These are phyloP conservation scores for Podospora australis DNA, from an alignment of 495 filamentous ascomycete species.

Conservation along the genomic window DNA sequence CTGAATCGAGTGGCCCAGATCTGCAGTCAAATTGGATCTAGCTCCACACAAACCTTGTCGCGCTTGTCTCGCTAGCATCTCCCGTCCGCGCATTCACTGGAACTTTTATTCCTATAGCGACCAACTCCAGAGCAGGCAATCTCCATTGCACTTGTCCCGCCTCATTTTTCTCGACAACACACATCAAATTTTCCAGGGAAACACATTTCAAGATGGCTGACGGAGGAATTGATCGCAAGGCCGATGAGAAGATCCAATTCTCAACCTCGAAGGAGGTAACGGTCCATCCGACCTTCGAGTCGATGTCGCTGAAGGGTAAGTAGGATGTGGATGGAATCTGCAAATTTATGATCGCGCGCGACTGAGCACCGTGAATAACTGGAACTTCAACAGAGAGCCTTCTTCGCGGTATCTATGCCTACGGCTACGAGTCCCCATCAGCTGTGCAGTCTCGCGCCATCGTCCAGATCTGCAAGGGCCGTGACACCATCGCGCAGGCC, in stretches of 20 bases:
- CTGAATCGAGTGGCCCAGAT: too few relatives aligned
- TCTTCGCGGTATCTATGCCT: conserved; percentile 95
- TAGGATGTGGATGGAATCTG: neutral
- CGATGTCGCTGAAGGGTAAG: conserved; percentile 61
- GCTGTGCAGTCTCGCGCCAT: conserved; percentile 96
- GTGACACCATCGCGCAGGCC: conserved; percentile 98
- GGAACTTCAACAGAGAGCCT: conserved; percentile 59
- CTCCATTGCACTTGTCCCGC: too few relatives aligned
- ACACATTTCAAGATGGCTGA: conserved; percentile 70
- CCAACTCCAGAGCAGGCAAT: neutral
- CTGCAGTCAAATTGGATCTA: too few relatives aligned
- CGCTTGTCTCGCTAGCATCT: neutral
- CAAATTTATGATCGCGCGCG: neutral
- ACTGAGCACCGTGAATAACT: neutral
- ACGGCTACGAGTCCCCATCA: conserved; percentile 95
- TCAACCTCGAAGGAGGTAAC: conserved; percentile 95
- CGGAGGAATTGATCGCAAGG: conserved; percentile 75
- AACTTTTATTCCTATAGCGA: conserved; percentile 2
- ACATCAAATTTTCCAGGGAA: too few relatives aligned
- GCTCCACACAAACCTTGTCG: neutral
- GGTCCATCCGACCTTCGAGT: conserved; percentile 59
- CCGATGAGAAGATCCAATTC: conserved; percentile 97
- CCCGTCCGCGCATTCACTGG: neutral
- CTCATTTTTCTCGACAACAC: too few relatives aligned
- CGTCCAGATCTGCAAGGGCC: conserved; percentile 97